Evolutionary conservation across 2,329 filamentous ascomycete species (phyloP).

Genomic region (Parascedosporium putredinis): DNA sequence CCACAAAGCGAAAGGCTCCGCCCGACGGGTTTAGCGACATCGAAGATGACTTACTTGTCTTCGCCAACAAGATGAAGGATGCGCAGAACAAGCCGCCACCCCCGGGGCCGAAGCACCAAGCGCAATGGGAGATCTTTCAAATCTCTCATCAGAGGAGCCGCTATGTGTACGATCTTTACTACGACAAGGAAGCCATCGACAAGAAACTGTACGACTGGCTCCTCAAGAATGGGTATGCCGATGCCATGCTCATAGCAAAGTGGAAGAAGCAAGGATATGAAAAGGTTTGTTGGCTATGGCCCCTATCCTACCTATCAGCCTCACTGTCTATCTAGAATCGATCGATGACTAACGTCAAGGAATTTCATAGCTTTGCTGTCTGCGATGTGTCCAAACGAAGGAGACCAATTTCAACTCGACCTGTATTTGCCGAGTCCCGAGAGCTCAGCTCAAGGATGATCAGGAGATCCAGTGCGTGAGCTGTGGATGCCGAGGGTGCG

Average conservation of each 20-base stretch:
- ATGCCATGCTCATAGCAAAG: conserved; percentile 92
- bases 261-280: conserved; percentile 99
- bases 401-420: conserved; percentile 98
- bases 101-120: conserved; percentile 76
- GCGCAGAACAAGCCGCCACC: conserved; percentile 80
- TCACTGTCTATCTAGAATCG: conserved; percentile 5
- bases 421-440: conserved; percentile 91
- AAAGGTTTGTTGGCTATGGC: conserved; percentile 51
- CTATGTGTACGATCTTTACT: conserved; percentile 97
- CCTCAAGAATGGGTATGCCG: conserved; percentile 92
- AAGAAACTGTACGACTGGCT: conserved; percentile 91
- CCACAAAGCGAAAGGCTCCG: conserved; percentile 69
- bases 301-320: background rate
- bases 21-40: conserved; percentile 82
- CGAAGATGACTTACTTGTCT: conserved; percentile 76
- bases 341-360: conserved; percentile 16
- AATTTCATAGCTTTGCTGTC: conserved; percentile 72
- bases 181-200: conserved; percentile 92
- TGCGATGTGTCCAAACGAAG: conserved; percentile 97
- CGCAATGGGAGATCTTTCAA: conserved; percentile 94
- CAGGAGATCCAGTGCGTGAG: conserved; percentile 88
- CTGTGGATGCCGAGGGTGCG: conserved; percentile 87
- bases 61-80: conserved; percentile 87
- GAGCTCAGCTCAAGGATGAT: conserved; percentile 78
- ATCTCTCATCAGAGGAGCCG: conserved; percentile 85